Base-by-base conservation (phyloP, 2,329 filamentous ascomycete genomes). In the Fulvia fulva region DNA sequence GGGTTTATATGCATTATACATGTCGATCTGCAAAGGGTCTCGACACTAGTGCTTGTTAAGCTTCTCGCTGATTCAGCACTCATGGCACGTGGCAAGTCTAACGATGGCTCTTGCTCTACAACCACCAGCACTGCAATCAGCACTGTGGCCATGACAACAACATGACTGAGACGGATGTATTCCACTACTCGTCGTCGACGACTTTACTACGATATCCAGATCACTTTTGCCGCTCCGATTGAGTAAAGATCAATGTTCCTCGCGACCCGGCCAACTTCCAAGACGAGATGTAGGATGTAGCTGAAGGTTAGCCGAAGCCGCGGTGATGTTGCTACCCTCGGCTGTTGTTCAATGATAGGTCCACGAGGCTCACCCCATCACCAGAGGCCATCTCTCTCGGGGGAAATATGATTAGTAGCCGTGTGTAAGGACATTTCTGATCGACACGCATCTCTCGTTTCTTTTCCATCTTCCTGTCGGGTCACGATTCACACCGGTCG, bases 41-140 rank as follows among this genome's bases (percentile, higher is more conserved):
- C 5, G n/a, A n/a, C n/a, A 30, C 28, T 30, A 30, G 28, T 11
- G 28, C 28, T 46, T 41, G 9, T 46, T 55, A 12, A 57, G 58
- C 30, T 50, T 56, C 47, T 43, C 56, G 28, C 52, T 60, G 23
- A 37, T 58, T 30, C 43, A 63, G 8, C 53, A 23, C n/a, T 53
- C 32, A 30, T n/a, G n/a, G n/a, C n/a, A n/a, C n/a, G n/a, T n/a
- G 28, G 28, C 28, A 30, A 11, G 28, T 30, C 28, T 30, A 30
- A 30, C 28, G 28, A 30, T 30, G 5, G 28, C 28, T 30, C 28
- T 30, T 30, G 28, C 28, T 30, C 28, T 30, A 11, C 28, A 30
- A 30, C n/a, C n/a, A n/a, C n/a, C 49, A 52, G 28, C 25, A 52
- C 12, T 52, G 49, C 28, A 9, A 52, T 19, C 25, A 52, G 11